Conservation (phyloP, 352 stramenopile genomes). For the Phytopythium chamaehyphon region DNA sequence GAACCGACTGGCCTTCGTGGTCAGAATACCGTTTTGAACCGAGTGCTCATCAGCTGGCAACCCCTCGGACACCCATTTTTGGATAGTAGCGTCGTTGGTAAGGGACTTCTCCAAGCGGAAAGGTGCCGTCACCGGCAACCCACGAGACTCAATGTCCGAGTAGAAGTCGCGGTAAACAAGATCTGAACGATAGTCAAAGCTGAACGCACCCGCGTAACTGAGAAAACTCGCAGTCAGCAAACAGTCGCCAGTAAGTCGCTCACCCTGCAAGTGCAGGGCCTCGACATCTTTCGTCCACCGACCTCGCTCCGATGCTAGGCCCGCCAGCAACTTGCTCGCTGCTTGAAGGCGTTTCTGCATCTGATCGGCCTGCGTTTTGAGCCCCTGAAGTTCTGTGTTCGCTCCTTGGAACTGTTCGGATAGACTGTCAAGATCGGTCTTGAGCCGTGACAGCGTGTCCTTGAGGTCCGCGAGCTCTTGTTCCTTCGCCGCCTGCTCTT, state of each 20-base stretch:
- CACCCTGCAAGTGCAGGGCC: slow-evolving; percentile 74
- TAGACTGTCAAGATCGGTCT: slow-evolving; percentile 86
- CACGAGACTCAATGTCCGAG: slow-evolving; percentile 65
- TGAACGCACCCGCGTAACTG: slow-evolving; percentile 90
- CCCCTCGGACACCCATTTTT: slow-evolving; percentile 93
- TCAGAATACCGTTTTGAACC: slow-evolving; percentile 95
- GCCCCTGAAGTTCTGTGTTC: slow-evolving; percentile 89
- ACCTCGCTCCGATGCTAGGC: slow-evolving; percentile 87
- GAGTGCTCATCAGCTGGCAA: slow-evolving; percentile 93
- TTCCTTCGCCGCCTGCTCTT: slow-evolving; percentile 90
- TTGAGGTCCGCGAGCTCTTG: slow-evolving; percentile 82
- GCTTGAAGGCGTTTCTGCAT: slow-evolving; percentile 94
- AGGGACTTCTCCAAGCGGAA: slow-evolving; percentile 91
- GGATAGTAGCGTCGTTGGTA: slow-evolving; percentile 91
- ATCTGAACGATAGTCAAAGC: slow-evolving; percentile 87
- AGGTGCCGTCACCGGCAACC: slow-evolving; percentile 81
- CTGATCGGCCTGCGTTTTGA: slow-evolving; percentile 91
- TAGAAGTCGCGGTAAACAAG: slow-evolving; percentile 90
- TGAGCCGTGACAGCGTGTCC: slow-evolving; percentile 81
- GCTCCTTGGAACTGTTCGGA: slow-evolving; percentile 90
- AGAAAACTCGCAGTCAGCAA: slow-evolving; percentile 89
- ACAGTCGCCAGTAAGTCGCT: slow-evolving; percentile 88
- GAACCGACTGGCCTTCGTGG: slow-evolving; percentile 91
- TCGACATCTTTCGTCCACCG: slow-evolving; percentile 93
- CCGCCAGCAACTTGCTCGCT: slow-evolving; percentile 91